phyloP scores from a whole-genome alignment of 2,329 filamentous ascomycete genomes.

The Ascosphaera acerosa region DNA sequence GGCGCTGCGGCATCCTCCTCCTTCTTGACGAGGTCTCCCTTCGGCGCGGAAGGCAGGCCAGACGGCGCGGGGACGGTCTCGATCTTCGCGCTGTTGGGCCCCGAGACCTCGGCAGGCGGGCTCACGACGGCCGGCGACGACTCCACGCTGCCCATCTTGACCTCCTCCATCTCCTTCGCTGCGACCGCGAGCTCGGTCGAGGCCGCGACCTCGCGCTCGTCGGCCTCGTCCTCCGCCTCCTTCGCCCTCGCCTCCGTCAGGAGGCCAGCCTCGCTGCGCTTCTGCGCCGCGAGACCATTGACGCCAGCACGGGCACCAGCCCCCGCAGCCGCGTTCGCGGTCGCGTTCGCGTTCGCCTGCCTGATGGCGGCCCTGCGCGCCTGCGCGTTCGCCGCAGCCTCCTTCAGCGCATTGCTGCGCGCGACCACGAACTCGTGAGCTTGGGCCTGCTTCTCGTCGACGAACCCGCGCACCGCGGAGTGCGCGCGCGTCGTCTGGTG shows the following conservation, averaged over 20 bases:
- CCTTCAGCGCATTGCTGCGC: background rate
- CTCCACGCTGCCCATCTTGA: background rate
- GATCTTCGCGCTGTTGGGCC: background rate
- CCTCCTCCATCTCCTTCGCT: background rate
- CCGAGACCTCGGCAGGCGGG: background rate
- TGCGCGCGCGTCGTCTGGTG: constrained; percentile 33
- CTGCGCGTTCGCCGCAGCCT: background rate
- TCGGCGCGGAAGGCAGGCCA: background rate
- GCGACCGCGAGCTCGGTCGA: too few relatives aligned
- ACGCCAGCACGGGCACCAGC: too few relatives aligned
- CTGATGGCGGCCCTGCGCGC: background rate
- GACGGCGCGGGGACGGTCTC: too few relatives aligned
- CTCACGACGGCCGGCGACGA: background rate
- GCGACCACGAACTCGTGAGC: constrained; percentile 28
- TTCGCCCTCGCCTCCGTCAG: background rate
- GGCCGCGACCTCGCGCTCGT: too few relatives aligned
- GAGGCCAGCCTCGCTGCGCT: too few relatives aligned
- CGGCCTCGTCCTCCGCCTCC: background rate
- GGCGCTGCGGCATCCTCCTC: background rate
- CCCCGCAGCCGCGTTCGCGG: too few relatives aligned
- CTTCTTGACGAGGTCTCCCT: background rate
- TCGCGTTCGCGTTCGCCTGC: background rate
- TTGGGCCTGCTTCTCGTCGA: constrained; percentile 34
- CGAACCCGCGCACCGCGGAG: constrained; percentile 31
- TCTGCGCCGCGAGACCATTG: too few relatives aligned